Conservation (phyloP, 2,329 filamentous ascomycete genomes). For the Xylariales sp. region DNA sequence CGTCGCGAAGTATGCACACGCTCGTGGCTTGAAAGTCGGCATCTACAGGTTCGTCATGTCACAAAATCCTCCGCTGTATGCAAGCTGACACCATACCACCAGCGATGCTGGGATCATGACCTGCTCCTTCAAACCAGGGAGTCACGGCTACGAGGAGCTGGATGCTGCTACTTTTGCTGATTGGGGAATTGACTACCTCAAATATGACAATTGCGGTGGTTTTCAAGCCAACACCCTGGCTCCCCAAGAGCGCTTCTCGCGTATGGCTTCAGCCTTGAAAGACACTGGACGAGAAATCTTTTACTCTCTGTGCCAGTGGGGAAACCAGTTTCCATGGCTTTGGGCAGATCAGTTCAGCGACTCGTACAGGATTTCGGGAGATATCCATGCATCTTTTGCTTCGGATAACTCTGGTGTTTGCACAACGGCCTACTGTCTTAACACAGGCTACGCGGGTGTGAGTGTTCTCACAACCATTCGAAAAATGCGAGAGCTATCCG, state of each 20-base stretch:
- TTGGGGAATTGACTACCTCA: conserved; percentile 57
- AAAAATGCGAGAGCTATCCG: conserved; percentile 41
- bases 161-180: conserved; percentile 54
- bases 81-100: background rate
- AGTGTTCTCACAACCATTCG: conserved; percentile 41
- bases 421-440: conserved; percentile 27
- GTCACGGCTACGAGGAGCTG: conserved; percentile 49
- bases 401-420: conserved; percentile 18
- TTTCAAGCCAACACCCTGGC: conserved; percentile 21
- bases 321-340: conserved; percentile 40
- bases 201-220: conserved; percentile 54
- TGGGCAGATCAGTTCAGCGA: conserved; percentile 28
- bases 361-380: conserved; percentile 32
- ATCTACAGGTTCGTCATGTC: conserved; percentile 56
- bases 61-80: background rate
- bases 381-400: conserved; percentile 24
- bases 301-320: conserved; percentile 19
- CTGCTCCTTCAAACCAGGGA: conserved; percentile 54
- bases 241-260: conserved; percentile 35
- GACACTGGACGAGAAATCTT: conserved; percentile 30
- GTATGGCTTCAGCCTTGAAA: conserved; percentile 38
- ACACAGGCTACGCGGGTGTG: conserved; percentile 47
- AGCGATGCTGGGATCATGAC: conserved; percentile 26
- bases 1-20: conserved; percentile 49
- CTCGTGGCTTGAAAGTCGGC: conserved; percentile 55